Percentiles rank a stretch among this genome's conserved stretches.
phyloP scores from a whole-genome alignment of 176 grass and related monocot genomes.

The Phoenix dactylifera region DNA sequence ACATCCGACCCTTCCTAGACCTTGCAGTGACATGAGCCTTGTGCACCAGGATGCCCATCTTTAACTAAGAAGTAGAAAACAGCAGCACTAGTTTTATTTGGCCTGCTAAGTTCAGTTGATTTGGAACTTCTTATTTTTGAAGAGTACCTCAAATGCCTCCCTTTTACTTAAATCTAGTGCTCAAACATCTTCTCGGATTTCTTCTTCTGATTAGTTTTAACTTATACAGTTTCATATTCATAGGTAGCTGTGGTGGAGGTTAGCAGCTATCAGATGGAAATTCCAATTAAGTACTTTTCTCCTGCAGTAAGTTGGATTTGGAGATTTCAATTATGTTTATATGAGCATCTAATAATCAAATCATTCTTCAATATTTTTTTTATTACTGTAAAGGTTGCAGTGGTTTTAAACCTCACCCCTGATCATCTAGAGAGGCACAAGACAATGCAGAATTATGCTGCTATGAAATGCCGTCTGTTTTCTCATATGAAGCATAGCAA shows the following conservation, averaged over 20 bases:
- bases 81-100: no score
- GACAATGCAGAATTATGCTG: constrained; percentile 11
- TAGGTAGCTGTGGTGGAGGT: constrained; percentile 21
- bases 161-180: no score
- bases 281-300: constrained; percentile 9
- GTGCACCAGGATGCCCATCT: no score
- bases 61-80: no score
- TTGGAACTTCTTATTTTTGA: no score
- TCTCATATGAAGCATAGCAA: constrained; percentile 13
- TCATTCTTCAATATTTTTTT: no score
- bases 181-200: no score
- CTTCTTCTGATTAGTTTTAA: no score
- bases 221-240: neutral
- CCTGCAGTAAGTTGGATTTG: constrained; percentile 1
- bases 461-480: constrained; percentile 11
- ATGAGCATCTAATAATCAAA: neutral
- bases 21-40: no score
- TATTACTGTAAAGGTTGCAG: constrained; percentile 1
- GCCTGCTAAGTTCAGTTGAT: no score
- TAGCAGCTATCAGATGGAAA: constrained; percentile 14
- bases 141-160: no score
- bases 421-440: constrained; percentile 17
- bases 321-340: neutral
- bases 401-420: constrained; percentile 11
- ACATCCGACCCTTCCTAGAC: no score